Percentiles rank a stretch among this genome's conserved stretches.
Evolutionary conservation across 176 grass and related monocot species (phyloP).

Genomic region (Juncus inflexus): DNA sequence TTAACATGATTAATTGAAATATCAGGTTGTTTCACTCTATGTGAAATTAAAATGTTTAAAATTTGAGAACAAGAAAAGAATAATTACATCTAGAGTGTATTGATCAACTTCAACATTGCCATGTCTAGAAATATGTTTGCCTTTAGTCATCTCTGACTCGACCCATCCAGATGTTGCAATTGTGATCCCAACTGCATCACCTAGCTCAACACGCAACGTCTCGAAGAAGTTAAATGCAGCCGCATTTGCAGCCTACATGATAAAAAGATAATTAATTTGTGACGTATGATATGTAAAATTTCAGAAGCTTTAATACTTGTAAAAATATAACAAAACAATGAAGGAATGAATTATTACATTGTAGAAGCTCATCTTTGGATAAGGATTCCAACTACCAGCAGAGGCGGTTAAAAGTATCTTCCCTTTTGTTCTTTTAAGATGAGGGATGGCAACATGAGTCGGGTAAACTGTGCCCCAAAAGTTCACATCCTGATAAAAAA

Average conservation of each 20-base stretch:
- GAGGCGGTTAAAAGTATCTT: conserved; percentile 60
- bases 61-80: not conserved
- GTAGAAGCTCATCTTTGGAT: conserved; percentile 81
- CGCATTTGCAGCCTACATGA: conserved; percentile 53
- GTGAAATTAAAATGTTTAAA: not conserved
- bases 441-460: conserved; percentile 46
- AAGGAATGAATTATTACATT: conserved; percentile 36
- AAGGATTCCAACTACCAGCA: conserved; percentile 28
- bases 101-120: conserved; percentile 48
- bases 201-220: conserved; percentile 53
- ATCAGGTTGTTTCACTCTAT: not conserved
- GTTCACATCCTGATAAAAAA: conserved; percentile 40
- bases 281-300: not conserved
- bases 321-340: not conserved
- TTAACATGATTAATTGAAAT: not conserved
- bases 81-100: conserved; percentile 47
- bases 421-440: conserved; percentile 51
- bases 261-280: conserved; percentile 10
- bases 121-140: conserved; percentile 47
- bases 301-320: too few species aligned
- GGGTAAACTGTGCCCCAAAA: conserved; percentile 63
- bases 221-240: conserved; percentile 66
- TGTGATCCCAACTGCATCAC: conserved; percentile 41
- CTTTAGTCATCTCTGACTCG: conserved; percentile 72
- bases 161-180: conserved; percentile 61